phyloP scores from a whole-genome alignment of 2,329 filamentous ascomycete species.

The Sclerotinia minor region DNA sequence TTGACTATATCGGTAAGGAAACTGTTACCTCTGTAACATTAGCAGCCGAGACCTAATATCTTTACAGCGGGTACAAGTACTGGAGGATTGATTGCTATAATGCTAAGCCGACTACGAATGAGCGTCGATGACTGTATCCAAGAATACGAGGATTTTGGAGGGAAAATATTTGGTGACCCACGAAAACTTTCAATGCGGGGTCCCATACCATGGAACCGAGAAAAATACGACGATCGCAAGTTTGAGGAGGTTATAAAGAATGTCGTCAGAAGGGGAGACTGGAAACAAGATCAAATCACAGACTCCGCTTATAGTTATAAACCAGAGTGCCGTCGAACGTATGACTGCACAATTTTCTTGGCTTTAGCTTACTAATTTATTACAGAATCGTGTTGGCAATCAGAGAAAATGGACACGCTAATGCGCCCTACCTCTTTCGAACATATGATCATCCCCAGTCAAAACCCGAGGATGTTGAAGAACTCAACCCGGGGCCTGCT shows the following conservation, averaged over 20 bases:
- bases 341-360: not conserved
- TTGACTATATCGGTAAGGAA: conserved; percentile 4
- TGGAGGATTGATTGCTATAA: conserved; percentile 23
- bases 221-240: conserved; percentile 15
- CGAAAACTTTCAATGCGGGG: conserved; percentile 1
- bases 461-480: not conserved
- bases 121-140: conserved; percentile 22
- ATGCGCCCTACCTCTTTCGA: conserved; percentile 10
- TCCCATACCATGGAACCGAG: conserved; percentile 16
- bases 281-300: not conserved
- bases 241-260: conserved; percentile 21
- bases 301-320: not conserved
- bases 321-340: conserved; percentile 5
- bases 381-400: conserved; percentile 1
- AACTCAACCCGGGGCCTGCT: not conserved
- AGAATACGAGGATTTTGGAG: conserved; percentile 16
- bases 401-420: not conserved
- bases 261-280: conserved; percentile 7
- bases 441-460: not conserved
- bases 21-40: not conserved
- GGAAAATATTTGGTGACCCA: conserved; percentile 14
- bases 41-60: not conserved
- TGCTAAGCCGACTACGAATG: conserved; percentile 24
- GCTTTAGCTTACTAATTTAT: not conserved
- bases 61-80: conserved; percentile 6